Percentiles rank a stretch among this genome's conserved stretches.
Conservation (phyloP, 2,329 filamentous ascomycete genomes). For the Diaporthe sp. region DNA sequence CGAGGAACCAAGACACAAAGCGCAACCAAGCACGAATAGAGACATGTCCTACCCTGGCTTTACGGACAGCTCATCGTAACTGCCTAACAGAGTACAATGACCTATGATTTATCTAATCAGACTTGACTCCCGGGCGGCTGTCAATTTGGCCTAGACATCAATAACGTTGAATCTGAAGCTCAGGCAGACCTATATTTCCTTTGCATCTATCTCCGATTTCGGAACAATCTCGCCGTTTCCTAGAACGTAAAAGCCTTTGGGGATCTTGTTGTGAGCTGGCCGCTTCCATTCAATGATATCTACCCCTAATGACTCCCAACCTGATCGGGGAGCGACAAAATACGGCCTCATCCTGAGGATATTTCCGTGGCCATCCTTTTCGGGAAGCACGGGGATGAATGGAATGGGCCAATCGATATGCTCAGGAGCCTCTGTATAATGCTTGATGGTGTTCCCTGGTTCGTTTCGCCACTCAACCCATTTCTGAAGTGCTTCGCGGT, state of each 20-base stretch:
- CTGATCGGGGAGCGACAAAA: neutral
- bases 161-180: no score
- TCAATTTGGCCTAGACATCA: no score
- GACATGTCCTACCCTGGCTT: no score
- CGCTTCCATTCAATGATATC: constrained; percentile 16
- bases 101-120: no score
- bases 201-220: neutral
- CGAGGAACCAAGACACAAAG: no score
- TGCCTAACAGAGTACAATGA: no score
- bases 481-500: constrained; percentile 38
- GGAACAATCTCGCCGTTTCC: neutral
- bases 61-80: no score
- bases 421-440: constrained; percentile 17
- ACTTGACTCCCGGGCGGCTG: no score
- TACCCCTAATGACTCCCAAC: neutral
- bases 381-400: neutral
- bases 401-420: neutral
- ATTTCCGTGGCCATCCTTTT: neutral
- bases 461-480: constrained; percentile 52
- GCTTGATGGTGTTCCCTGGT: constrained; percentile 43
- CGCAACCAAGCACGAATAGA: no score
- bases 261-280: constrained; percentile 8
- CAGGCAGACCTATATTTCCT: no score
- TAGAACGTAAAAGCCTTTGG: constrained; percentile 10
- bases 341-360: neutral